Conservation (phyloP, 139 green algal genomes). For the Bryopsis sp. region DNA sequence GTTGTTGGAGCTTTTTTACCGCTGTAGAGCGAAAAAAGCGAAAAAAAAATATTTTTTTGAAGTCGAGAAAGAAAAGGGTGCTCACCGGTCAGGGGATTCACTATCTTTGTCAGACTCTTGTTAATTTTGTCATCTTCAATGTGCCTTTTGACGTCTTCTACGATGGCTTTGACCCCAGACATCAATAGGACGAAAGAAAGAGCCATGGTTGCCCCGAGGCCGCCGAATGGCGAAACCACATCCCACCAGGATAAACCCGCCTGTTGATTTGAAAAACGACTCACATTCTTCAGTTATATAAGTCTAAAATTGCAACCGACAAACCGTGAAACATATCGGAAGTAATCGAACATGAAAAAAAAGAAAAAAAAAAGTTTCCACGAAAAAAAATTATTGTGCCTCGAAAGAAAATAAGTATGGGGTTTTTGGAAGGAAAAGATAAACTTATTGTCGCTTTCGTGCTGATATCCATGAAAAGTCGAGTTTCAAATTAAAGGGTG, state of each 20-base stretch:
- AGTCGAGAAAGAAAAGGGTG: too few species aligned
- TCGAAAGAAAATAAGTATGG: not conserved
- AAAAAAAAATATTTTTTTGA: too few species aligned
- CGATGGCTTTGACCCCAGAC: slow-evolving; percentile 43
- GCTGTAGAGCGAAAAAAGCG: too few species aligned
- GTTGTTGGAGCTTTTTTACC: too few species aligned
- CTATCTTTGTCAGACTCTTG: slow-evolving; percentile 39
- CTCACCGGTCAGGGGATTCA: too few species aligned
- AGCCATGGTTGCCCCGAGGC: slow-evolving; percentile 28
- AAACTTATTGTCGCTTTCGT: too few species aligned
- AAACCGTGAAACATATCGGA: not conserved
- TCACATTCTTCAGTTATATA: not conserved
- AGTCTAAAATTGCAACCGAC: not conserved
- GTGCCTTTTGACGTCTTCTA: slow-evolving; percentile 52
- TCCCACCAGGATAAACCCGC: not conserved
- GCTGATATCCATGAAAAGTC: too few species aligned
- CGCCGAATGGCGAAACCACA: slow-evolving; percentile 3
- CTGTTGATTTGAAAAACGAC: not conserved
- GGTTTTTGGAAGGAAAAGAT: not conserved
- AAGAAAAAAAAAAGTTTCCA: not conserved
- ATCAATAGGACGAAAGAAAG: slow-evolving; percentile 55
- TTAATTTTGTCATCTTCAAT: slow-evolving; percentile 46
- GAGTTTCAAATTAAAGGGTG: too few species aligned
- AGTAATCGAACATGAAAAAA: not conserved
- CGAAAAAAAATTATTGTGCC: not conserved